Base-by-base conservation (phyloP, 768 basidiomycete genomes). In the Sarcodon aspratus region DNA sequence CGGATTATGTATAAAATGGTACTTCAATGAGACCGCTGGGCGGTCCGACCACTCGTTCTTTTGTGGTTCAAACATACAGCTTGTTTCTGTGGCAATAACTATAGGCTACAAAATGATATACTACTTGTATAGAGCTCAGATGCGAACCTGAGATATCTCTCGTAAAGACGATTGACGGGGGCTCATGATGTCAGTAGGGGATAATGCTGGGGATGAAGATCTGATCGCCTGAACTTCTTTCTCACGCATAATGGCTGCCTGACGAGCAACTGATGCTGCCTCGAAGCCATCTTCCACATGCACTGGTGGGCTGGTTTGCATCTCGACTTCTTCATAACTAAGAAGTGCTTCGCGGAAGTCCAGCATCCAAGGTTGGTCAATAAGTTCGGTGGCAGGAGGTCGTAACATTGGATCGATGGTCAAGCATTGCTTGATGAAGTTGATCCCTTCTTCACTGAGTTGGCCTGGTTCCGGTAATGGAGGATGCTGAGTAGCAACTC, bases 401-500 rank as follows among this genome's bases (percentile, higher is more conserved):
- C 96, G 79, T 51, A 76, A 68, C 61, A 82, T 71, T 0, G 93
- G 80, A 58, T 95, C 91, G 46, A 98, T 85, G 9, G 78, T 89
- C 37, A 99, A 68, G 64, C 95, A 98, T 57, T 82, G 79, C 51
- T 87, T 85, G 67, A 96, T 94, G 63, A 98, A 98, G 63, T 82
- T 82, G 62, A 97, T 92, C 18, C 96, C 96, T 34, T 84, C 62
- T 36, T 83, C 82, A 58, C 89, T 86, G 31, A 98, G 79, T 66
- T 98, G 89, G 45, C 80, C 82, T 7, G 87, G 76, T 56, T 97
- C 93, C 3, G 96, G 96, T 11, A 99, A 69, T 7, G 93, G 94
- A 13, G 96, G 96, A 59, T 96, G 92, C 57, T 98, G 87, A 3
- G 92, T 95, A 7, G 94, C 88, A 42, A 96, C 90, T 42, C 95